Evolutionary conservation across 2,329 filamentous ascomycete species (phyloP).

Genomic region (Neurospora sp.): DNA sequence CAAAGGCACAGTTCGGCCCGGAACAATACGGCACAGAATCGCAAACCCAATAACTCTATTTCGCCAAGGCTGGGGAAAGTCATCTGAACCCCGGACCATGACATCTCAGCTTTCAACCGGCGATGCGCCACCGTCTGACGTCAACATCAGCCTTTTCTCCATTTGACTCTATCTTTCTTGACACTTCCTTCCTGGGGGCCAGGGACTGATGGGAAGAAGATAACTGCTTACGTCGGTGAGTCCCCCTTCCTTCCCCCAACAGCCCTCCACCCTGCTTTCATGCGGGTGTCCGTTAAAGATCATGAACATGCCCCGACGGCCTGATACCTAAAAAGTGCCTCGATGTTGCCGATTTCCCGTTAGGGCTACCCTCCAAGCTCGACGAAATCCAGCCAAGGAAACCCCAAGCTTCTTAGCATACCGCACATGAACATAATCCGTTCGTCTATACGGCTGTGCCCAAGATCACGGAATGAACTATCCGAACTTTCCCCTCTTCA

Average conservation of each 20-base stretch:
- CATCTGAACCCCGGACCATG: neutral
- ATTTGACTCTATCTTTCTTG: neutral
- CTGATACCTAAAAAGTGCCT: neutral
- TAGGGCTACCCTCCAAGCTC: neutral
- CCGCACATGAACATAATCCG: neutral
- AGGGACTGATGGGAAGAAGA: neutral
- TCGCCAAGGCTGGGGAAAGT: neutral
- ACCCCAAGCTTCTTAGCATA: neutral
- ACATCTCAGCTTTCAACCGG: neutral
- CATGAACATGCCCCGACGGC: neutral
- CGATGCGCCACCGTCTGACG: neutral
- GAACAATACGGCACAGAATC: neutral
- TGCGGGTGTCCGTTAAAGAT: neutral
- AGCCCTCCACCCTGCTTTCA: neutral
- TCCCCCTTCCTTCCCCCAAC: neutral
- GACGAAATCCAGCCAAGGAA: neutral
- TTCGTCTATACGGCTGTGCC: neutral
- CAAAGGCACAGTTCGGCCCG: neutral
- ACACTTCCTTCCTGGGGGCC: neutral
- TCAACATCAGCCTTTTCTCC: neutral
- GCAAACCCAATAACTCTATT: neutral
- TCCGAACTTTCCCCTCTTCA: neutral
- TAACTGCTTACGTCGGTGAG: neutral
- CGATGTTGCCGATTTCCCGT: neutral
- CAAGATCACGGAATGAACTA: neutral